These are phyloP conservation scores for Hansenula sp. DNA, from an alignment of 1,139 yeast species.

Conservation along the genomic window DNA sequence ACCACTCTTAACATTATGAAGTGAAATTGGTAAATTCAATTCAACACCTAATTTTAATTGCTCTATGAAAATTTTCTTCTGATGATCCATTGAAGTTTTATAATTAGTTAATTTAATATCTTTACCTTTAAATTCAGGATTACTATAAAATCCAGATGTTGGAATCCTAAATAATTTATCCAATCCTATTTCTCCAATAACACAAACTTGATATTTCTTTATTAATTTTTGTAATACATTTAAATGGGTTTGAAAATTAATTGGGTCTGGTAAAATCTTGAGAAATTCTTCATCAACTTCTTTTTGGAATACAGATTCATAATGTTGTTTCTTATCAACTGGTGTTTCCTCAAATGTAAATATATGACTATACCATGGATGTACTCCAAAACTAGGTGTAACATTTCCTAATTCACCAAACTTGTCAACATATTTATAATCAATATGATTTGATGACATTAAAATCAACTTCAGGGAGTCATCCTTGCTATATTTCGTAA, in stretches of 20 bases:
- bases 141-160: constrained; percentile 48
- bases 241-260: constrained; percentile 37
- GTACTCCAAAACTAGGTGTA: constrained; percentile 73
- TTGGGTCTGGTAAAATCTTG: constrained; percentile 57
- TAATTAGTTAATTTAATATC: constrained; percentile 33
- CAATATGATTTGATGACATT: constrained; percentile 59
- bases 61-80: constrained; percentile 41
- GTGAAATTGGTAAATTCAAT: constrained; percentile 50
- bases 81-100: constrained; percentile 62
- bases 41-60: constrained; percentile 54
- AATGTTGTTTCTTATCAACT: constrained; percentile 42
- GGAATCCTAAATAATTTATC: constrained; percentile 78
- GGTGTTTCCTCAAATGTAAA: constrained; percentile 33
- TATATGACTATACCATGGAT: constrained; percentile 85
- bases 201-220: constrained; percentile 10
- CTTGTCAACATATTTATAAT: constrained; percentile 34
- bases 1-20: constrained; percentile 84
- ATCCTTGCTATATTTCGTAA: constrained; percentile 5
- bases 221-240: constrained; percentile 11
- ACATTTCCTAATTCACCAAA: constrained; percentile 30
- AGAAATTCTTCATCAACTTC: constrained; percentile 39
- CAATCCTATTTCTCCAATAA: constrained; percentile 85
- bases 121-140: constrained; percentile 8
- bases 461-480: constrained; percentile 23
- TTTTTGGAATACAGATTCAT: constrained; percentile 34